Conservation (phyloP, 2,329 filamentous ascomycete genomes). For the Pseudogymnoascus sp. region DNA sequence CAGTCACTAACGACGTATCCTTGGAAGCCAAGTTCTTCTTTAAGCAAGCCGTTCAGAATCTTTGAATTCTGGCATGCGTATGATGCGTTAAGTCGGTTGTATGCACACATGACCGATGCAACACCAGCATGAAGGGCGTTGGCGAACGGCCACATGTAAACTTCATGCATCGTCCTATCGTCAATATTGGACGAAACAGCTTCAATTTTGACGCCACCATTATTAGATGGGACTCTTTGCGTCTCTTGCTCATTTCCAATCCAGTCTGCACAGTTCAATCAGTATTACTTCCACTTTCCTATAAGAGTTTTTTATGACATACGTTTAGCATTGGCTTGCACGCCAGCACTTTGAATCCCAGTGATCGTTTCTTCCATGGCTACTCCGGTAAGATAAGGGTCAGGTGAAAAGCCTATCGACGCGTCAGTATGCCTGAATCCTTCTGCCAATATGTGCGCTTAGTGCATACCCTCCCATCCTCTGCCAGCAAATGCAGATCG, state of each 20-base stretch:
- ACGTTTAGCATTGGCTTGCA: slow-evolving; percentile 32
- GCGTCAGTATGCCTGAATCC: not conserved
- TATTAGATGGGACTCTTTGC: slow-evolving; percentile 29
- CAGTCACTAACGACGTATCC: slow-evolving; percentile 41
- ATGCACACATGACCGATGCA: slow-evolving; percentile 56
- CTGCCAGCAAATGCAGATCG: slow-evolving; percentile 41
- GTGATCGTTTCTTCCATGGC: slow-evolving; percentile 29
- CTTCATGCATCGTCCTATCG: slow-evolving; percentile 67
- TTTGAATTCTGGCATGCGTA: slow-evolving; percentile 45
- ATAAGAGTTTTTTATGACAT: not conserved
- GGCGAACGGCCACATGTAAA: slow-evolving; percentile 73
- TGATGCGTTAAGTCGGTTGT: slow-evolving; percentile 41
- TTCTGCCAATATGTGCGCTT: not conserved
- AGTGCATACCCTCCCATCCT: slow-evolving; percentile 25
- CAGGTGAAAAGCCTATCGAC: slow-evolving; percentile 22
- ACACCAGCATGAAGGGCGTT: slow-evolving; percentile 64
- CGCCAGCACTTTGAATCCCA: slow-evolving; percentile 29
- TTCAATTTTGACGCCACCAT: slow-evolving; percentile 41
- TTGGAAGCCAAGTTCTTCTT: slow-evolving; percentile 44
- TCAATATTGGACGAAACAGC: slow-evolving; percentile 51
- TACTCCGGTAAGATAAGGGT: slow-evolving; percentile 30
- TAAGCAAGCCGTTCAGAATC: slow-evolving; percentile 42
- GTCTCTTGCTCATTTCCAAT: slow-evolving; percentile 48
- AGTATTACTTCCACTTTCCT: not conserved
- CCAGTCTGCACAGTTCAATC: slow-evolving; percentile 27